Conservation (phyloP, 139 green algal species). For the Asterochloris erici region DNA sequence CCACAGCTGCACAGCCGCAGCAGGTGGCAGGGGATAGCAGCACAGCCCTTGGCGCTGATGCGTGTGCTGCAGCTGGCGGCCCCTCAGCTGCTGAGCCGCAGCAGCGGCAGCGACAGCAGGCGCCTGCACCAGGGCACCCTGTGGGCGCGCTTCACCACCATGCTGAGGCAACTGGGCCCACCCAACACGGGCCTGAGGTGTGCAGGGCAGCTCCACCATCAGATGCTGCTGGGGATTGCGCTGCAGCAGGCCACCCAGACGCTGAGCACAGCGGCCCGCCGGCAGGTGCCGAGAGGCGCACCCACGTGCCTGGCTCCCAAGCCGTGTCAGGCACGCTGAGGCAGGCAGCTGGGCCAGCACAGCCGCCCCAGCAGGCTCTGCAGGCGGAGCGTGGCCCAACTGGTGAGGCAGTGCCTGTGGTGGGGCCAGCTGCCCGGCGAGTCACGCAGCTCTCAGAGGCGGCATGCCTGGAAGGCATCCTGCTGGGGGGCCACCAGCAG, state of each 20-base stretch:
- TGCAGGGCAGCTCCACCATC: background rate
- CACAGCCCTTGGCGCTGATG: too few relatives aligned
- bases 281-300: background rate
- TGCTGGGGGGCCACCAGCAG: too few relatives aligned
- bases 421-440: too few relatives aligned
- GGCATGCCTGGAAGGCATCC: too few relatives aligned
- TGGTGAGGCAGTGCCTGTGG: background rate
- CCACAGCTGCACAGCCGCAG: too few relatives aligned
- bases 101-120: background rate
- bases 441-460: too few relatives aligned
- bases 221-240: background rate
- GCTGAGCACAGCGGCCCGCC: background rate
- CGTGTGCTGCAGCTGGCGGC: too few relatives aligned
- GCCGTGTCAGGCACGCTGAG: background rate
- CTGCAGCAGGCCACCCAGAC: background rate
- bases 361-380: conserved; percentile 14
- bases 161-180: background rate
- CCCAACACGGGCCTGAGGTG: background rate
- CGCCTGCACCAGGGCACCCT: background rate
- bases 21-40: too few relatives aligned
- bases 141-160: background rate
- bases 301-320: background rate
- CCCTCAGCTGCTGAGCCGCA: too few relatives aligned
- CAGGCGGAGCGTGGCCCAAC: background rate
- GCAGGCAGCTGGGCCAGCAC: background rate